phyloP scores from a whole-genome alignment of 306 rosid species.

The Mucuna pruriens region DNA sequence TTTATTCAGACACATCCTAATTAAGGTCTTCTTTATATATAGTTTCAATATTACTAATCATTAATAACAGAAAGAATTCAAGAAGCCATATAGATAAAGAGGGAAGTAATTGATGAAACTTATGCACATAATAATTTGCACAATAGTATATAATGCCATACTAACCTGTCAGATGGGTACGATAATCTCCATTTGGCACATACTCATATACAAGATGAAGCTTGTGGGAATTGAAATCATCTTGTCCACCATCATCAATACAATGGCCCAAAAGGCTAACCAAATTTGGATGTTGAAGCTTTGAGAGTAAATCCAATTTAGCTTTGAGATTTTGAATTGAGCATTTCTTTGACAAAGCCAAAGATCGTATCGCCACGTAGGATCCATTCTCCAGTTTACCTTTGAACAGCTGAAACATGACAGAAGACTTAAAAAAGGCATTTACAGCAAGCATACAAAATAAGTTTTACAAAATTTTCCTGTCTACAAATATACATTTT shows the following conservation, averaged over 20 bases:
- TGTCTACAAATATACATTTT: neutral
- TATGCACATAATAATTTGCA: neutral
- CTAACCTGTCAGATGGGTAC: constrained; percentile 72
- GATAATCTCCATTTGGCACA: constrained; percentile 64
- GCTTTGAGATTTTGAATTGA: constrained; percentile 71
- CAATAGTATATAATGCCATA: neutral
- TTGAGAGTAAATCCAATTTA: constrained; percentile 73
- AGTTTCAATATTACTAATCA: neutral
- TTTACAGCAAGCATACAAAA: neutral
- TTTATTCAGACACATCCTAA: neutral
- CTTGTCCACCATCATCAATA: constrained; percentile 59
- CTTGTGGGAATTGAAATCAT: constrained; percentile 50
- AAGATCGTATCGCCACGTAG: constrained; percentile 58
- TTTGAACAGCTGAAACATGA: constrained; percentile 62
- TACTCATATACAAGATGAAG: constrained; percentile 76
- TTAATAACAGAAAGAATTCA: neutral
- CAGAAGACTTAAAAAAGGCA: constrained; percentile 1
- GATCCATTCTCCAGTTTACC: constrained; percentile 79
- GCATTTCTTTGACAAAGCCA: constrained; percentile 63
- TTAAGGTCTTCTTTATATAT: neutral
- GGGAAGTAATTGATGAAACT: neutral
- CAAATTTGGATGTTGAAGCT: constrained; percentile 86
- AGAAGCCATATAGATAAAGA: neutral
- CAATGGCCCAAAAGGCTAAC: constrained; percentile 81
- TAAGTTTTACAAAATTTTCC: neutral